Base-by-base conservation (phyloP, 495 filamentous ascomycete species). In the Viridothelium virens region DNA sequence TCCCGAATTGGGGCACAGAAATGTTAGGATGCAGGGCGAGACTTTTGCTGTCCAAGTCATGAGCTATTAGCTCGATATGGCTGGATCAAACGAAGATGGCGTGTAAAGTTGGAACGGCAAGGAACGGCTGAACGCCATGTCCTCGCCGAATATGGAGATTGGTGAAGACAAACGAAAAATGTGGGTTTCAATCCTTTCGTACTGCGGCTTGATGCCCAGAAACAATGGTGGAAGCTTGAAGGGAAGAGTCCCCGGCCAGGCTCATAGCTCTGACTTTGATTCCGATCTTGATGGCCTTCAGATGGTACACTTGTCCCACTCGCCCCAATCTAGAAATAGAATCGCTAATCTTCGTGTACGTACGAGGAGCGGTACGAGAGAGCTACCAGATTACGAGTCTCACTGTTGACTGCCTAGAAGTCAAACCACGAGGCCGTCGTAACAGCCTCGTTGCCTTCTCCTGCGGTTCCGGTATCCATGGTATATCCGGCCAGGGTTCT, bases 141-240 rank as follows among this genome's bases (percentile, higher is more conserved):
- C 41, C 7, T 44, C 41, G 41, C 41, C 41, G 14, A 44, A 44
- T 7, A 44, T 44, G 41, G 6, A 14, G 14, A 44, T 14, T 14
- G 41, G 41, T 14, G 7, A 44, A 44, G 41, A 7, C 41, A 44
- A 7, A 44, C 41, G 41, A 44, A 14, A 44, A 44, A 7, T 44
- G 41, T 7, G 41, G 7, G 5, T 59, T 6, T 3, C 6, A n/a
- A 16, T 53, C 48, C 48, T 36, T 36, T n/a, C 10, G 0, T 34
- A 7, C 5, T 3, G 53, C 53, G 31, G n/a, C 5, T 18, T 18
- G 48, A 12, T 53, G 25, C 48, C 36, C 31, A 36, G 53, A 59
- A 59, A 59, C 53, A 36, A 59, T 59, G 36, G 53, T 36, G 53
- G 53, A 59, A 59, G 31, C 36, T 59, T 33, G 18, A 10, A 33